Base-by-base conservation (phyloP, 2,329 filamentous ascomycete species). In the Calonectria crousiana region DNA sequence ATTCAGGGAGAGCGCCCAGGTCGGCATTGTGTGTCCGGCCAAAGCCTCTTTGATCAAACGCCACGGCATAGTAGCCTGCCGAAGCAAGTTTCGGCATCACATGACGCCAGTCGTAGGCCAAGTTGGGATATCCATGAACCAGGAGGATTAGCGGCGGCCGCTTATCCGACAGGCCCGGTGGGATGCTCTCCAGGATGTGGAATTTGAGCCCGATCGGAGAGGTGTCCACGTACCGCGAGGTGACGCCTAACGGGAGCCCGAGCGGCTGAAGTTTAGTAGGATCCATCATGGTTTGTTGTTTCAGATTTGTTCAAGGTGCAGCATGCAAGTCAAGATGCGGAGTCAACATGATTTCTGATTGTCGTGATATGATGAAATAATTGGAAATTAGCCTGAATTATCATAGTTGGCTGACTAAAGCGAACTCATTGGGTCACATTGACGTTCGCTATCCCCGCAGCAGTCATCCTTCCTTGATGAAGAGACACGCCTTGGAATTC, bases 81-180 rank as follows among this genome's bases (percentile, higher is more conserved):
- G 2, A 28, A 28, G 56, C 34, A 41, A 62, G 34, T 16, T 41
- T 28, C 13, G 34, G 34, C 34, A 62, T 41, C 9, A 62, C 14
- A 62, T 41, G 34, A 41, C 56, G 56, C 56, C 56, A 62, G 38
- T 62, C 56, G 13, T 62, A 62, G 14, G 56, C 56, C 56, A 62
- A 62, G 34, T 62, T 62, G 5, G 56, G 56, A 16, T 41, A 62
- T 13, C 56, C 56, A 28, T 62, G 56, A 10, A 62, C 56, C 14
- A 62, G 56, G 23, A 62, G 26, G 26, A 62, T 62, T 23, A 62
- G 34, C 9, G 56, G 56, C 14, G 56, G 56, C 34, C 36, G 56
- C 11, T 23, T 9, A 18, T 6, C 26, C 8, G 34, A 18, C 16
- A 20, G 23, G 11, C 5, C 38, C 26, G 23, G 23, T 13, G 56